Evolutionary conservation across 140 eudicot species (phyloP), one percentile per base, ranked within the genome.

Genomic region (Flaveria floridana): DNA sequence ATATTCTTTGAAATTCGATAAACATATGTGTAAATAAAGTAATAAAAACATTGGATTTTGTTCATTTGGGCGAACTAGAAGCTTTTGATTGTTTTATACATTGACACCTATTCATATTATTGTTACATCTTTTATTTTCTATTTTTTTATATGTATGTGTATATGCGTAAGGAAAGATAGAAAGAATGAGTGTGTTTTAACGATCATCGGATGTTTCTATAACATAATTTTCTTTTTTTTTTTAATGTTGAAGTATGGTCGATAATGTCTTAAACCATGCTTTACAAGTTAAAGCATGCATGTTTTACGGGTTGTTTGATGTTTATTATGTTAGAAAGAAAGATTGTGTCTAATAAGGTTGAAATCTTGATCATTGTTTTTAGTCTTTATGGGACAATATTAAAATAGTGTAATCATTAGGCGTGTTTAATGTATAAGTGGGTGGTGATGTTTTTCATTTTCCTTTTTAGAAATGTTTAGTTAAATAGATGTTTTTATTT

Each of bases 271-370:
- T 46, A 25, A 44, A 44, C 52, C 39, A 26, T 63, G 30, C 64
- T 63, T 48, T 26, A 64, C 13, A 59, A n/a, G 11, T 14, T 59
- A 6, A 3, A 42, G 7, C 10, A 7, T 47, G 15, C 7, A 14
- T 65, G 25, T 39, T 7, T 39, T 39, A 58, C 4, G 48, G 62
- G 50, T n/a, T 3, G 3, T 55, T 11, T 13, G 16, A 4, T 5
- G 64, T n/a, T 62, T 19, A n/a, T 59, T 69, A 70, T 65, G 71
- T 55, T 55, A 25, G 65, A 73, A 55, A 23, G 59, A 18, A 62
- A 79, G 48, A 59, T 73, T 53, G 75, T 13, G 25, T 13, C 69
- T 55, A 25, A 41, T 79, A 41, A 53, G 51, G 69, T 73, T 73
- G 34, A 9, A 65, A 74, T 15, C 34, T 2, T 23, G 48, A 79